Evolutionary conservation across 2,329 filamentous ascomycete species (phyloP).

Genomic region (Colletotrichum viniferum): DNA sequence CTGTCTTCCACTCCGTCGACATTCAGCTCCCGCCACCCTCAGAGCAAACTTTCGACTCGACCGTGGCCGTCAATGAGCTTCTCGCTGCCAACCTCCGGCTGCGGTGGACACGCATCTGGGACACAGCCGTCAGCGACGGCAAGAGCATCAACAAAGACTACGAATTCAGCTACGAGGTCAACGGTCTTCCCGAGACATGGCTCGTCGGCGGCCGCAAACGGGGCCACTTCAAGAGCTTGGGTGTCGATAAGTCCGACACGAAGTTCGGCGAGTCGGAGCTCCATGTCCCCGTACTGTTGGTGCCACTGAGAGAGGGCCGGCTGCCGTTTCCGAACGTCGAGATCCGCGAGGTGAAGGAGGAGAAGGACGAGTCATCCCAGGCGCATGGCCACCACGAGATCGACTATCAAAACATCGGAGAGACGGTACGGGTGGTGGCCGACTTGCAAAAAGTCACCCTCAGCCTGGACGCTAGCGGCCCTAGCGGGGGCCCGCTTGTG

Average conservation of each 20-base stretch:
- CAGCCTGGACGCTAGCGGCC: slow-evolving; percentile 70
- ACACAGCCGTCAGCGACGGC: slow-evolving; percentile 44
- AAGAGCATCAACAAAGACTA: slow-evolving; percentile 41
- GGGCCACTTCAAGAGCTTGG: slow-evolving; percentile 73
- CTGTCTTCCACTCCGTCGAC: slow-evolving; percentile 81
- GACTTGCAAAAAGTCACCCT: slow-evolving; percentile 76
- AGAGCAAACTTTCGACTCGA: slow-evolving; percentile 31
- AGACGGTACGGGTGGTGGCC: slow-evolving; percentile 76
- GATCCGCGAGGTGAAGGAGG: slow-evolving; percentile 64
- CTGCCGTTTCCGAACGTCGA: slow-evolving; percentile 81
- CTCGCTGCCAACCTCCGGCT: slow-evolving; percentile 66
- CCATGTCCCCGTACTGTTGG: slow-evolving; percentile 72
- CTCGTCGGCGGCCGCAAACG: slow-evolving; percentile 82
- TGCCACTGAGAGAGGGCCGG: slow-evolving; percentile 80
- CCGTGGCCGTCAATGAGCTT: slow-evolving; percentile 67
- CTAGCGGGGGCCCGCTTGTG: slow-evolving; percentile 68
- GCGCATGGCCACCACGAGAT: slow-evolving; percentile 69
- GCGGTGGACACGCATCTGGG: slow-evolving; percentile 68
- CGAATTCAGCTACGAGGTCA: slow-evolving; percentile 84
- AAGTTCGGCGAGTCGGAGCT: slow-evolving; percentile 49
- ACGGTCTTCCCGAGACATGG: slow-evolving; percentile 77
- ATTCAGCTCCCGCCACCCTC: slow-evolving; percentile 45
- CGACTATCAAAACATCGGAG: slow-evolving; percentile 78
- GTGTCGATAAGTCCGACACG: slow-evolving; percentile 36
- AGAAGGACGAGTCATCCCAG: slow-evolving; percentile 24